These are phyloP conservation scores for Sporisorium exsertum DNA, from an alignment of 1,284 basidiomycete genomes.

Conservation along the genomic window DNA sequence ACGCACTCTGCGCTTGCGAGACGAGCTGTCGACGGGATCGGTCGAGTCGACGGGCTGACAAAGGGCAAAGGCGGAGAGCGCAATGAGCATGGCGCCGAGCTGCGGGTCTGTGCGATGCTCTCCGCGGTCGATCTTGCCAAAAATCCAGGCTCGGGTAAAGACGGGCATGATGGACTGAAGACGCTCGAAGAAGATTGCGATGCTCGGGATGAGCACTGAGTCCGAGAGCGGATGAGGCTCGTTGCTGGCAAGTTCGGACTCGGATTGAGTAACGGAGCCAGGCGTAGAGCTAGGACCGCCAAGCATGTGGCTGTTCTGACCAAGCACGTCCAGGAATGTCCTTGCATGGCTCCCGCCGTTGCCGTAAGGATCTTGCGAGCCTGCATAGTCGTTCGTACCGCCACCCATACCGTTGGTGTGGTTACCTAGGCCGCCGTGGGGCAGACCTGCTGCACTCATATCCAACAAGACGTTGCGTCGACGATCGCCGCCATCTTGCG, in stretches of 20 bases:
- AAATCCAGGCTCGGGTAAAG: constrained; percentile 62
- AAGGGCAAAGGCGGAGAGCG: constrained; percentile 59
- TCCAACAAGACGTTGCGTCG: constrained; percentile 46
- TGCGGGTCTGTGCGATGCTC: constrained; percentile 61
- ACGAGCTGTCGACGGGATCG: constrained; percentile 43
- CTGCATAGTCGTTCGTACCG: constrained; percentile 6
- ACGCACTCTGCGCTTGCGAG: constrained; percentile 39
- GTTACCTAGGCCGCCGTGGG: constrained; percentile 8
- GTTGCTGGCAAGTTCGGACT: constrained; percentile 20
- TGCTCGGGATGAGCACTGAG: constrained; percentile 58
- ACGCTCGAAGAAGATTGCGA: constrained; percentile 66
- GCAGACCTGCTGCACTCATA: constrained; percentile 25
- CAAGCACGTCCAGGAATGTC: constrained; percentile 50
- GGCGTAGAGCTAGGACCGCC: constrained; percentile 32
- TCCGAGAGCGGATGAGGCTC: constrained; percentile 56
- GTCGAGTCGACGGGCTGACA: constrained; percentile 55
- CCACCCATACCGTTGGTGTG: constrained; percentile 10
- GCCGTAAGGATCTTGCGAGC: constrained; percentile 16
- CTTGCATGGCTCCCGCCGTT: constrained; percentile 19
- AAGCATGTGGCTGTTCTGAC: constrained; percentile 38
- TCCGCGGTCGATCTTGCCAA: constrained; percentile 55
- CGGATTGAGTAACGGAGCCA: constrained; percentile 34
- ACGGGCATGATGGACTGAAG: constrained; percentile 67
- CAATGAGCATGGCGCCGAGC: constrained; percentile 64
- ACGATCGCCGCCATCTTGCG: constrained; percentile 38